phyloP scores from a whole-genome alignment of 2,329 filamentous ascomycete genomes.

The Pseudocercospora vitis region DNA sequence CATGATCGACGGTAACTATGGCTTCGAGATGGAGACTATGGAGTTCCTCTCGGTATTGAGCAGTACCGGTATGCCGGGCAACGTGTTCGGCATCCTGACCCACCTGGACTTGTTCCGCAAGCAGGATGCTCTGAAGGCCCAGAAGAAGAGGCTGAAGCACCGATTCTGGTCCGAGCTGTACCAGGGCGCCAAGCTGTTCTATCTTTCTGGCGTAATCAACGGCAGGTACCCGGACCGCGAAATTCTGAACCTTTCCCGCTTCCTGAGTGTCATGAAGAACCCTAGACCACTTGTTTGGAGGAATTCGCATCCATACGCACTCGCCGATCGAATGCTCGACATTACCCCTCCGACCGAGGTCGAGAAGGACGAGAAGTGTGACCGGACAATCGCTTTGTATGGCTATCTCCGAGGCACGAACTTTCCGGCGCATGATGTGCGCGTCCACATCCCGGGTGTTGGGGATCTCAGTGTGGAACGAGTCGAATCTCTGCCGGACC shows the following conservation, averaged over 20 bases:
- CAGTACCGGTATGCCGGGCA: constrained; percentile 96
- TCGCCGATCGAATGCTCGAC: constrained; percentile 93
- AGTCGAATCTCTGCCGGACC: constrained; percentile 87
- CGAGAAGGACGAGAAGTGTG: constrained; percentile 84
- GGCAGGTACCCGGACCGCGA: constrained; percentile 95
- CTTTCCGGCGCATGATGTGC: constrained; percentile 79
- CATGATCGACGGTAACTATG: constrained; percentile 98
- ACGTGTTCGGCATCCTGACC: constrained; percentile 94
- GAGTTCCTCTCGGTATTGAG: constrained; percentile 93
- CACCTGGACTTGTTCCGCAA: constrained; percentile 95
- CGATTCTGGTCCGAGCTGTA: constrained; percentile 96
- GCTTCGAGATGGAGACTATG: constrained; percentile 99
- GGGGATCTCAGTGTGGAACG: constrained; percentile 81
- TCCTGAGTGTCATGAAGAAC: constrained; percentile 98
- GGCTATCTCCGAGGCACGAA: constrained; percentile 95
- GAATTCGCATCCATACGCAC: constrained; percentile 90
- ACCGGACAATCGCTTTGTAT: constrained; percentile 85
- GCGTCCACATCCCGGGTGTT: constrained; percentile 88
- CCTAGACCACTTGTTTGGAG: constrained; percentile 94
- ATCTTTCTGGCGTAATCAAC: constrained; percentile 93
- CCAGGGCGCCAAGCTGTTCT: constrained; percentile 95
- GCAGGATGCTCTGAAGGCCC: constrained; percentile 83
- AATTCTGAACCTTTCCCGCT: constrained; percentile 90
- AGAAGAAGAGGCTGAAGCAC: constrained; percentile 95
- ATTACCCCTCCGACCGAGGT: constrained; percentile 90